These are phyloP conservation scores for Didymella sp. DNA, from an alignment of 2,329 filamentous ascomycete genomes.

Conservation along the genomic window DNA sequence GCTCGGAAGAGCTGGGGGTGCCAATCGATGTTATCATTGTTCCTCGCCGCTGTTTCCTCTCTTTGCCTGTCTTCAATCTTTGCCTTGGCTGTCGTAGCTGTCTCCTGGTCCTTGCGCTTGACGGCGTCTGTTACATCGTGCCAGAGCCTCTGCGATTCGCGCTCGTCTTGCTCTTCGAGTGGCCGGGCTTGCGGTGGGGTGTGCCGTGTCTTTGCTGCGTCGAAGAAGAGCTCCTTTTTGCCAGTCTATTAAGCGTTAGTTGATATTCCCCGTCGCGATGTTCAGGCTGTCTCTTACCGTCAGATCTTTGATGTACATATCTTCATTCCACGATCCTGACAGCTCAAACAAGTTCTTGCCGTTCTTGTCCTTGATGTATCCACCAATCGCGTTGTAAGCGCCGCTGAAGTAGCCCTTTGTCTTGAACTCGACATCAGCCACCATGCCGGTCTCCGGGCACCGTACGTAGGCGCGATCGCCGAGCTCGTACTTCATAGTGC, in stretches of 20 bases:
- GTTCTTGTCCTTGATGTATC: conserved; percentile 84
- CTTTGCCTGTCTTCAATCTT: conserved; percentile 92
- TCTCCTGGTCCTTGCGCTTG: conserved; percentile 81
- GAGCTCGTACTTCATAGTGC: conserved; percentile 99
- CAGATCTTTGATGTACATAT: conserved; percentile 90
- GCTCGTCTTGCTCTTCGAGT: conserved; percentile 83
- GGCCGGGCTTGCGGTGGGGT: conserved; percentile 76
- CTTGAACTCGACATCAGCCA: conserved; percentile 96
- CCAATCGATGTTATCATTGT: conserved; percentile 84
- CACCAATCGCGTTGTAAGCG: conserved; percentile 94
- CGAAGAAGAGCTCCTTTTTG: conserved; percentile 87
- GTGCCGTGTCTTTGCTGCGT: conserved; percentile 79
- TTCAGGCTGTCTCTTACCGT: conserved; percentile 60
- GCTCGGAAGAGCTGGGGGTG: conserved; percentile 82
- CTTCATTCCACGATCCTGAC: conserved; percentile 87
- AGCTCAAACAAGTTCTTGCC: conserved; percentile 90
- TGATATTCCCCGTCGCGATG: neutral
- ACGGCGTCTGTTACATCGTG: conserved; percentile 80
- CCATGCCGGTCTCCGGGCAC: conserved; percentile 85
- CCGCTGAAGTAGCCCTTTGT: conserved; percentile 97
- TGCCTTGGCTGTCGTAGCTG: conserved; percentile 95
- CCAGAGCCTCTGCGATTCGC: conserved; percentile 92
- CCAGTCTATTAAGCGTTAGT: conserved; percentile 69
- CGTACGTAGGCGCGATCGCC: conserved; percentile 93
- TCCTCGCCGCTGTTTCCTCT: conserved; percentile 81